Conservation (phyloP, 2,329 filamentous ascomycete species). For the Colletotrichum sp. region DNA sequence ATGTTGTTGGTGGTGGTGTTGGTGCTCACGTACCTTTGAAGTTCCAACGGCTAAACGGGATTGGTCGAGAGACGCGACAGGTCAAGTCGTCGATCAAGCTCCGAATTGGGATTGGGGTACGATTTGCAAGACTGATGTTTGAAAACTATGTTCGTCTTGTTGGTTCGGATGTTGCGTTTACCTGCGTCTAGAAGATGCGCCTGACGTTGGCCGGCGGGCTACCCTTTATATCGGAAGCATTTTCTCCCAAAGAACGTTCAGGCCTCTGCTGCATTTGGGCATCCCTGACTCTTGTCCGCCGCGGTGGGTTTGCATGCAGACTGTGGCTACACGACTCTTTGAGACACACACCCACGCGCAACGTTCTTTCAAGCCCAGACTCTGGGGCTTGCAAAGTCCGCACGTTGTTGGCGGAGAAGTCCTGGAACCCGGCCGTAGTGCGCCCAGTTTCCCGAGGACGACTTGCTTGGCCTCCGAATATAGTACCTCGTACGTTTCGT, state of each 20-base stretch:
- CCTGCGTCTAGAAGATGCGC: not conserved
- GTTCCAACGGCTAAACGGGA: not conserved
- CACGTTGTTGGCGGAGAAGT: not conserved
- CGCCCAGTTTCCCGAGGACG: not conserved
- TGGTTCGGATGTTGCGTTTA: not conserved
- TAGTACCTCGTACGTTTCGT: not conserved
- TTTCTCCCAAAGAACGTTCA: not conserved
- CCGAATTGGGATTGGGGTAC: not conserved
- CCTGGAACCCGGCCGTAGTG: not conserved
- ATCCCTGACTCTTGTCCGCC: not conserved
- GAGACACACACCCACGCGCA: not conserved
- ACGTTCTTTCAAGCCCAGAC: not conserved
- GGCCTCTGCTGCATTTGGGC: not conserved
- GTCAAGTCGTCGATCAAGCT: not conserved
- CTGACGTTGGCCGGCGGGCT: not conserved
- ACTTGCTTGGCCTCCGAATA: not conserved
- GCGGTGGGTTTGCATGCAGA: not conserved
- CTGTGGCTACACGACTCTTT: not conserved
- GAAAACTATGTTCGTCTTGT: not conserved
- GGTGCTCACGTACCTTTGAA: not conserved
- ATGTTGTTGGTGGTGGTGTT: not conserved
- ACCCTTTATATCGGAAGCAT: not conserved
- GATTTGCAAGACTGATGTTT: not conserved
- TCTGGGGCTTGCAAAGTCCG: not conserved
- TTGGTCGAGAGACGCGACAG: not conserved